Evolutionary conservation across 2,329 filamentous ascomycete species (phyloP), one percentile per base, ranked within the genome.

Genomic region (Teratosphaeria epicoccoides): DNA sequence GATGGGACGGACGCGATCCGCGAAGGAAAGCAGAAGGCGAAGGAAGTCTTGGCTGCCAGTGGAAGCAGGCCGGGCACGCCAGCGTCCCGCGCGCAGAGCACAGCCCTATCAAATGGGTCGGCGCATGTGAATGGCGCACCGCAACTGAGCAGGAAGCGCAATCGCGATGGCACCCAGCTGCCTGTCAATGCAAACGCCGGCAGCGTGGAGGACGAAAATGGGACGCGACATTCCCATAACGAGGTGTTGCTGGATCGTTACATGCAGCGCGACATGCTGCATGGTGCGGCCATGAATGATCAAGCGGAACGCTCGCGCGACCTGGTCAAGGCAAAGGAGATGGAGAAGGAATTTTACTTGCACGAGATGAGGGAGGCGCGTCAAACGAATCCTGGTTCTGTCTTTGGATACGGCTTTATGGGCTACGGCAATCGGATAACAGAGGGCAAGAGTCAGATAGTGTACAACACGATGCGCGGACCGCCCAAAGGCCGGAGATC

Each of bases 361-460:
- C 59, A 76, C 73, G 59, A 75, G 82, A 55, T 88, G 76, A 71
- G 85, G 76, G 69, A 81, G 76, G 72, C 78, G 48, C 73, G 77
- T 44, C 73, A 76, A 46, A 63, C 72, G 54, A 75, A 82, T 57
- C 80, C 82, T 14, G 80, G 75, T 37, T 73, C 76, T 10, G 69
- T 84, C 25, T 84, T 82, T 64, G 82, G 82, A 25, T 71, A 74
- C 61, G 46, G 46, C 11, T 98, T 95, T 67, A 83, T 81, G 65
- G 91, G 90, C 44, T 95, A 85, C 65, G 91, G 87, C 58, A 97
- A 97, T 73, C 85, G 86, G 55, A 77, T 82, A 61, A 96, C 91
- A 25, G 88, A 83, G 52, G 77, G 77, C 46, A 83, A 80, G 47
- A 76, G 76, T 49, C 78, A 84, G 44, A 75, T 97, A 54, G 70